Percentiles rank a stretch among this genome's conserved stretches.
These are phyloP conservation scores for Coix lacrymajobi DNA, from an alignment of 176 grass and related monocot species.

Conservation along the genomic window DNA sequence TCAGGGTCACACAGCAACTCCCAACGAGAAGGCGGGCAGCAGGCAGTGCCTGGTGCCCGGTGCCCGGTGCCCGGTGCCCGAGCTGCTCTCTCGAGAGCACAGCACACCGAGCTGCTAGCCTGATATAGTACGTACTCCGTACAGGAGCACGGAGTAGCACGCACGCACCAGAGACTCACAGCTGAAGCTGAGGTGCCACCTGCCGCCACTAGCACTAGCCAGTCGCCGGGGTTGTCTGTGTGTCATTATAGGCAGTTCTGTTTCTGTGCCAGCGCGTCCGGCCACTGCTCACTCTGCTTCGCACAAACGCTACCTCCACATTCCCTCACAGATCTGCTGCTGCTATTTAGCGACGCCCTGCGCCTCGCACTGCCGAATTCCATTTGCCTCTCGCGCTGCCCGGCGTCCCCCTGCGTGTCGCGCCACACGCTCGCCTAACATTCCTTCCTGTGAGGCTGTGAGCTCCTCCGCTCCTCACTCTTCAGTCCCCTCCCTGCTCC, in stretches of 20 bases:
- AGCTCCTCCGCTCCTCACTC: background rate
- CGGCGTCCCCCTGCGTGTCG: background rate
- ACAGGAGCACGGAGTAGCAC: background rate
- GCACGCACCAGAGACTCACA: background rate
- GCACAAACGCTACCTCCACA: conserved; percentile 12
- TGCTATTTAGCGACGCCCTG: conserved; percentile 24
- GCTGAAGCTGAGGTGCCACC: background rate
- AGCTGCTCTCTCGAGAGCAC: background rate
- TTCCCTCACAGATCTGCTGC: background rate
- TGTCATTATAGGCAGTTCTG: background rate
- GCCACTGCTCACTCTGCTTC: background rate
- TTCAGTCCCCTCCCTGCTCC: background rate
- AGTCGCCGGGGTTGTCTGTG: background rate
- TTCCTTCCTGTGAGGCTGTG: background rate
- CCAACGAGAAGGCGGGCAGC: background rate
- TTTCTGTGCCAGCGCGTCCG: background rate
- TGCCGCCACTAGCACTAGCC: background rate
- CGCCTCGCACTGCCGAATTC: background rate
- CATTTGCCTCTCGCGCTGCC: background rate
- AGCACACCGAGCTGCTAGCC: background rate
- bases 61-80: no score
- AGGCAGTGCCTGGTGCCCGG: background rate
- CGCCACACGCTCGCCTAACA: background rate
- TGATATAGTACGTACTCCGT: no score
- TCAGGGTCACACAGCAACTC: background rate